A percentile compares a stretch with the other conserved stretches of the same genome.
phyloP scores from a whole-genome alignment of 768 basidiomycete species.

The Suillus spraguei region DNA sequence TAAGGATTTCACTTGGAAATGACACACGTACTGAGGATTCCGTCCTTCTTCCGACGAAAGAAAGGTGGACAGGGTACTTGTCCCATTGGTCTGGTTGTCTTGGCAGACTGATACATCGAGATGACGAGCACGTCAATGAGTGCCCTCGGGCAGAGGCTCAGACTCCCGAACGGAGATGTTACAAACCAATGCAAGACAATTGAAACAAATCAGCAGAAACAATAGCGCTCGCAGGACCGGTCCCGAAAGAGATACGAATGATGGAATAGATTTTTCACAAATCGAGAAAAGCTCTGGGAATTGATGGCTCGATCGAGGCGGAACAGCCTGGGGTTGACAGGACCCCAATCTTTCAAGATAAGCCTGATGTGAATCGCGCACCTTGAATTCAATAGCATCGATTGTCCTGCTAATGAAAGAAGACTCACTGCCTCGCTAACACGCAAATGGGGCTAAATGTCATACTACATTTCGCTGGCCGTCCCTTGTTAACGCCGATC shows the following conservation, averaged over 20 bases:
- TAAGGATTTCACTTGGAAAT: not conserved
- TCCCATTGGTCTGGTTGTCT: not conserved
- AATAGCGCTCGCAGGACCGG: not conserved
- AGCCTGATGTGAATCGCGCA: not conserved
- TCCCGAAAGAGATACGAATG: not conserved
- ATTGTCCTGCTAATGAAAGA: not conserved
- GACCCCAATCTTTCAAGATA: not conserved
- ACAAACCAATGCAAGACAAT: not conserved
- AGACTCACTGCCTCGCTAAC: not conserved
- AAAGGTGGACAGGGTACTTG: constrained; percentile 39
- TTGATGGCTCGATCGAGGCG: not conserved
- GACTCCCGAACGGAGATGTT: not conserved
- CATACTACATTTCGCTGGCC: not conserved
- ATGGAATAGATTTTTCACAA: not conserved
- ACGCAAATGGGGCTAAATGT: not conserved
- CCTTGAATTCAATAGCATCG: not conserved
- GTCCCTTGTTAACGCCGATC: not conserved
- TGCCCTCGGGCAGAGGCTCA: no score
- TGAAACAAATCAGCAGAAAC: not conserved
- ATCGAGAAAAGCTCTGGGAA: not conserved
- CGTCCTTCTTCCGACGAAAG: constrained; percentile 61
- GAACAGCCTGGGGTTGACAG: not conserved
- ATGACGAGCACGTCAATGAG: no score
- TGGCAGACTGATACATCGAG: no score
- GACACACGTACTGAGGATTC: constrained; percentile 45